A percentile compares a stretch with the other conserved stretches of the same genome.
phyloP scores from a whole-genome alignment of 1,284 basidiomycete genomes.

The Microbotryum lychnidis-dioicae region DNA sequence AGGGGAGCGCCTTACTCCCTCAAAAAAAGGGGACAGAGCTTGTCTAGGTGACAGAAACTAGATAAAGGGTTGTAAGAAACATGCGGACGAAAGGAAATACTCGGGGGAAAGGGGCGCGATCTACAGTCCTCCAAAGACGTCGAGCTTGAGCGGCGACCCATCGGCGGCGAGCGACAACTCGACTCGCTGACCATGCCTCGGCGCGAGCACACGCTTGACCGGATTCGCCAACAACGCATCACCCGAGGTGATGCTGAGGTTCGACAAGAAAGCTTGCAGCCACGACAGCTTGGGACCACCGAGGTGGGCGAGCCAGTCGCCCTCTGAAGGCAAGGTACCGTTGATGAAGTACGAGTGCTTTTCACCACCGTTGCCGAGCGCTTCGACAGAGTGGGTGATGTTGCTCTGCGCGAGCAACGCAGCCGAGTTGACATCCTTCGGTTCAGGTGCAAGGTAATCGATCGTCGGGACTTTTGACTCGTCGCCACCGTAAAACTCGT shows the following conservation, averaged over 20 bases:
- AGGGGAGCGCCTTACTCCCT: too few relatives aligned
- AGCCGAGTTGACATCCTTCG: constrained; percentile 9
- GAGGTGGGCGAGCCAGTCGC: constrained; percentile 75
- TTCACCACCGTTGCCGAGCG: constrained; percentile 32
- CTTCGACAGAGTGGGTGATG: constrained; percentile 30
- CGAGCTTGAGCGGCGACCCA: constrained; percentile 36
- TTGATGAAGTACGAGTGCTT: constrained; percentile 36
- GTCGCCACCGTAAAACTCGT: constrained; percentile 72
- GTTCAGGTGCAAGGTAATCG: constrained; percentile 66
- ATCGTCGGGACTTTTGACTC: constrained; percentile 65
- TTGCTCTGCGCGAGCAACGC: constrained; percentile 15
- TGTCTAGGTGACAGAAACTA: neutral
- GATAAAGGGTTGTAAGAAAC: neutral
- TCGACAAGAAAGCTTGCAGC: constrained; percentile 77
- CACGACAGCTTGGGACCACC: constrained; percentile 74
- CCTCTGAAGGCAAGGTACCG: constrained; percentile 33
- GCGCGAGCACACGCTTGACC: constrained; percentile 74
- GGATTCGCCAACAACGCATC: constrained; percentile 75
- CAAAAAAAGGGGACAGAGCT: neutral
- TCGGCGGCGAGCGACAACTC: constrained; percentile 49
- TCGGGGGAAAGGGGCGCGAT: neutral
- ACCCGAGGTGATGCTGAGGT: constrained; percentile 76
- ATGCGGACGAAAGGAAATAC: neutral
- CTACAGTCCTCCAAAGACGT: constrained; percentile 30
- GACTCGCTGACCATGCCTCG: constrained; percentile 69